phyloP scores from a whole-genome alignment of 73 alveolate species.

The Tetrahymena thermophila region DNA sequence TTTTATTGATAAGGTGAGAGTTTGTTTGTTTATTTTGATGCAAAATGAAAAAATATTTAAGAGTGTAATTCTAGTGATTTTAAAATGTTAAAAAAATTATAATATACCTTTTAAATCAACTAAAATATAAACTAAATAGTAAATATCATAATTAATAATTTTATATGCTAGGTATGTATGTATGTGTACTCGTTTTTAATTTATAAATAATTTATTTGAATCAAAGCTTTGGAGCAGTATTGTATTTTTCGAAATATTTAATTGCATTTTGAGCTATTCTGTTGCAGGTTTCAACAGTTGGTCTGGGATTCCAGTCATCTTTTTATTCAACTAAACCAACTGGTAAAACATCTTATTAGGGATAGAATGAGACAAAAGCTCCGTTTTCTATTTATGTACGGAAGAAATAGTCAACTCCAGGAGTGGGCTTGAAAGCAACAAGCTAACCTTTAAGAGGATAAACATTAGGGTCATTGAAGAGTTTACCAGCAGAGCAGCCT shows the following conservation, averaged over 20 bases:
- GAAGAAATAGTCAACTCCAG: slow-evolving; percentile 1
- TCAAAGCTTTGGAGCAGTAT: not conserved
- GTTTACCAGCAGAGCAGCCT: not conserved
- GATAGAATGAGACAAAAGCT: not conserved
- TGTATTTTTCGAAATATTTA: not conserved
- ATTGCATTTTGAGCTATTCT: not conserved
- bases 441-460: not conserved
- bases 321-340: not conserved
- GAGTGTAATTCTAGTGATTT: no score
- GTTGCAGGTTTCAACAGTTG: not conserved
- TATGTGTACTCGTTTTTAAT: not conserved
- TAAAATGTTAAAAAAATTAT: no score
- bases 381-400: not conserved
- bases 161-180: not conserved
- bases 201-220: not conserved
- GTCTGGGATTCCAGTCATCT: not conserved
- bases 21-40: no score
- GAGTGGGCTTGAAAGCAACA: slow-evolving; percentile 1
- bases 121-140: not conserved
- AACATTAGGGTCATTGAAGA: not conserved
- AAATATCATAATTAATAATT: no score
- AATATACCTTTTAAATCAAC: no score
- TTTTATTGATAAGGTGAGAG: no score
- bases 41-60: no score
- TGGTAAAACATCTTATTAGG: not conserved